A percentile compares a stretch with the other conserved stretches of the same genome.
phyloP scores from a whole-genome alignment of 2,329 filamentous ascomycete species.

The Trichoderma sp. region DNA sequence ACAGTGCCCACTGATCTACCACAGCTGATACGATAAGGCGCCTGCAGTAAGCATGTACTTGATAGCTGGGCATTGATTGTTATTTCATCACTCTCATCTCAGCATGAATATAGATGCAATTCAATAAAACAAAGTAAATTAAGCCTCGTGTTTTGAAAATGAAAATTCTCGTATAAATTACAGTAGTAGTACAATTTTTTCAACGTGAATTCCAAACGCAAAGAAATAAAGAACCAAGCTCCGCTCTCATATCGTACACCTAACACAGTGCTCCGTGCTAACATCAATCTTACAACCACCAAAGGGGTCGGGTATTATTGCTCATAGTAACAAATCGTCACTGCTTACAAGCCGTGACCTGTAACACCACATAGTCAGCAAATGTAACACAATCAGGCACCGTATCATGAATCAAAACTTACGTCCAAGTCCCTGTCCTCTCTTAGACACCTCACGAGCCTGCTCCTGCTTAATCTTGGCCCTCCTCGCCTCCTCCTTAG shows the following conservation, averaged over 20 bases:
- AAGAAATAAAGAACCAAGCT: neutral
- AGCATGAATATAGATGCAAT: neutral
- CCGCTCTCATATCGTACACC: neutral
- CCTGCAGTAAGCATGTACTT: neutral
- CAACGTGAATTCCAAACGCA: neutral
- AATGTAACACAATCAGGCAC: neutral
- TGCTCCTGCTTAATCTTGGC: constrained; percentile 68
- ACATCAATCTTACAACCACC: neutral
- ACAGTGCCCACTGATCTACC: neutral
- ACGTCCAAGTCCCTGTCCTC: constrained; percentile 68
- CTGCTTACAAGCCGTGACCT: constrained; percentile 6
- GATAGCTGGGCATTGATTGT: too few species aligned
- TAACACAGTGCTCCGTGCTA: neutral
- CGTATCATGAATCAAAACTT: neutral
- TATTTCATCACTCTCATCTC: neutral
- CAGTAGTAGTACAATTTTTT: neutral
- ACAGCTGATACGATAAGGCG: neutral
- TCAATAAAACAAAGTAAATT: neutral
- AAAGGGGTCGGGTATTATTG: neutral
- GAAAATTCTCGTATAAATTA: neutral
- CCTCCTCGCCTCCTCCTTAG: constrained; percentile 59
- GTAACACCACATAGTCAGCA: neutral
- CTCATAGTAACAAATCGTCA: neutral
- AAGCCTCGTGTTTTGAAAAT: neutral
- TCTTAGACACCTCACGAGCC: constrained; percentile 63